phyloP scores from a whole-genome alignment of 352 stramenopile species.

The Globisporangium nodosum region DNA sequence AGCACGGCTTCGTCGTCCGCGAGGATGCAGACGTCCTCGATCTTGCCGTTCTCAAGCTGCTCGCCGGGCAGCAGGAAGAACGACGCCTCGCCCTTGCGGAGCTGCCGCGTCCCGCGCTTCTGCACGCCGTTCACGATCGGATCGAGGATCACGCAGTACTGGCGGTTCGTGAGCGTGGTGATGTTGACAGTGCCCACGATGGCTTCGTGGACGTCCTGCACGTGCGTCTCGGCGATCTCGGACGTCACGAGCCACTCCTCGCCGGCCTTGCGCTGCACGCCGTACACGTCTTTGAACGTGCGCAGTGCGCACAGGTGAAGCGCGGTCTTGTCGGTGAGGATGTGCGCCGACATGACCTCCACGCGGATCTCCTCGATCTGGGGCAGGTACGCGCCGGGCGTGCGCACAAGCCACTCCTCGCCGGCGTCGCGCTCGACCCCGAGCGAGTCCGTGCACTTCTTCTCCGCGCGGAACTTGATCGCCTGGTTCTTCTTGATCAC shows the following conservation, averaged over 20 bases:
- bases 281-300: conserved; percentile 76
- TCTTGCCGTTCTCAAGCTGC: conserved; percentile 46
- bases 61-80: conserved; percentile 75
- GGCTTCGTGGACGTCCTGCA: conserved; percentile 75
- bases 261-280: conserved; percentile 57
- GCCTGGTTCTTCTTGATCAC: conserved; percentile 79
- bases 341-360: conserved; percentile 50
- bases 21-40: conserved; percentile 65
- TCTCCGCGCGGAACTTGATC: conserved; percentile 75
- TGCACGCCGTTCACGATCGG: conserved; percentile 60
- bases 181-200: conserved; percentile 53
- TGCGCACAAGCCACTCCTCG: conserved; percentile 78
- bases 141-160: conserved; percentile 80
- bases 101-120: conserved; percentile 61
- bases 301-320: conserved; percentile 60
- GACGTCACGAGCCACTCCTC: conserved; percentile 79
- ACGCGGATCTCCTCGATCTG: conserved; percentile 73
- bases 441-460: conserved; percentile 71
- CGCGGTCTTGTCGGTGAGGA: conserved; percentile 58
- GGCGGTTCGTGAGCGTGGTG: conserved; percentile 70
- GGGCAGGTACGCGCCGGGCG: conserved; percentile 61
- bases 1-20: conserved; percentile 76
- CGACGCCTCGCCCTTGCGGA: conserved; percentile 61
- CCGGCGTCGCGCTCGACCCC: conserved; percentile 55
- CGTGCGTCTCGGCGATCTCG: conserved; percentile 65